A percentile compares a stretch with the other conserved stretches of the same genome.
These are phyloP conservation scores for Petasospora fabianii DNA, from an alignment of 1,139 yeast species.

Conservation along the genomic window DNA sequence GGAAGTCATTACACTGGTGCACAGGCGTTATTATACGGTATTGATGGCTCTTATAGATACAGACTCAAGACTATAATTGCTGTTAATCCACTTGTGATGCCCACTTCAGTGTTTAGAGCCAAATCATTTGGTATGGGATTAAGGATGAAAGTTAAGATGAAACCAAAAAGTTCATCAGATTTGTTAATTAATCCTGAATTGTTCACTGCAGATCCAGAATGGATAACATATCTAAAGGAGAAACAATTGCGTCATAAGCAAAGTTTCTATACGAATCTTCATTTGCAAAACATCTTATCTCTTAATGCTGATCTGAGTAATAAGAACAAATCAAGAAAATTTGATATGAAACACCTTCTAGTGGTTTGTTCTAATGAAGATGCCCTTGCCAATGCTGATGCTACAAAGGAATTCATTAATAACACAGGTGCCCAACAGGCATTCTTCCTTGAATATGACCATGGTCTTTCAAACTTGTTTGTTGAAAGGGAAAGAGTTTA, in stretches of 20 bases:
- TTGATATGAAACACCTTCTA: slow-evolving; percentile 15
- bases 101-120: slow-evolving; percentile 4
- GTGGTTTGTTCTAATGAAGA: slow-evolving; percentile 18
- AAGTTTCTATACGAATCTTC: slow-evolving; percentile 8
- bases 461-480: slow-evolving; percentile 19
- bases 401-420: slow-evolving; percentile 9
- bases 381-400: slow-evolving; percentile 7
- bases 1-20: slow-evolving; percentile 17
- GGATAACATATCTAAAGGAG: slow-evolving; percentile 10
- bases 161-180: slow-evolving; percentile 7
- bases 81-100: slow-evolving; percentile 18
- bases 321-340: slow-evolving; percentile 5
- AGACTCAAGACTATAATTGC: slow-evolving; percentile 17
- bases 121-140: slow-evolving; percentile 7
- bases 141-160: slow-evolving; percentile 11
- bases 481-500: slow-evolving; percentile 19
- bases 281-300: slow-evolving; percentile 9
- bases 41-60: slow-evolving; percentile 16
- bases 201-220: slow-evolving; percentile 14
- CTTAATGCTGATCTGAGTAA: slow-evolving; percentile 6
- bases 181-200: slow-evolving; percentile 4
- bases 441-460: slow-evolving; percentile 12
- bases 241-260: neutral
- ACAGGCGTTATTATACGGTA: slow-evolving; percentile 17
- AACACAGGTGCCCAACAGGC: slow-evolving; percentile 15